Percentiles rank a stretch among this genome's conserved stretches.
Evolutionary conservation across 305 asterid genomes (phyloP).

Genomic region (Fraxinus angustifolia): DNA sequence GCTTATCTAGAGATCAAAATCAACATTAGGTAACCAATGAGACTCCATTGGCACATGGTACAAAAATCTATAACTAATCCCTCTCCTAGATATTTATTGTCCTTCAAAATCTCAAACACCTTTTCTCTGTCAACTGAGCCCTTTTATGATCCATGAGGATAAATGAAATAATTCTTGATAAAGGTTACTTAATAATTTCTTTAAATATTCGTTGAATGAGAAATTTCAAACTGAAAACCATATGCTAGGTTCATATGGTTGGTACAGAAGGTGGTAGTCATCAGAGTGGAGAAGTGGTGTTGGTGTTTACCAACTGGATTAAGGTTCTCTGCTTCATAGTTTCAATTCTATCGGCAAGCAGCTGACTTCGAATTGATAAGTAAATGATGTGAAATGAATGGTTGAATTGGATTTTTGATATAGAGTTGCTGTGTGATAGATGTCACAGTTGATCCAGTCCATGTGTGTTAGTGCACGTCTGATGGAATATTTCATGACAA

Average conservation of each 20-base stretch:
- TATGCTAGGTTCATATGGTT: background rate
- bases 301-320: background rate
- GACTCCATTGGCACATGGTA: background rate
- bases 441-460: background rate
- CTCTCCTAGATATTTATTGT: background rate
- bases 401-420: background rate
- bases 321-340: background rate
- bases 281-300: background rate
- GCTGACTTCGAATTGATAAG: background rate
- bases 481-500: background rate
- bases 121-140: background rate
- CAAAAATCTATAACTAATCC: background rate
- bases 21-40: background rate
- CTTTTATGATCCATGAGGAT: background rate
- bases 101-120: background rate
- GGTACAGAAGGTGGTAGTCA: background rate
- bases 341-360: background rate
- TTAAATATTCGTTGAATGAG: background rate
- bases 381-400: background rate
- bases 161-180: background rate
- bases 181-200: background rate
- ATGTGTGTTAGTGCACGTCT: background rate
- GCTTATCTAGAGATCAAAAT: background rate
- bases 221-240: background rate
- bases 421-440: background rate